Evolutionary conservation across 2,329 filamentous ascomycete species (phyloP), one percentile per base, ranked within the genome.

Genomic region (Beauveria rudraprayagi): DNA sequence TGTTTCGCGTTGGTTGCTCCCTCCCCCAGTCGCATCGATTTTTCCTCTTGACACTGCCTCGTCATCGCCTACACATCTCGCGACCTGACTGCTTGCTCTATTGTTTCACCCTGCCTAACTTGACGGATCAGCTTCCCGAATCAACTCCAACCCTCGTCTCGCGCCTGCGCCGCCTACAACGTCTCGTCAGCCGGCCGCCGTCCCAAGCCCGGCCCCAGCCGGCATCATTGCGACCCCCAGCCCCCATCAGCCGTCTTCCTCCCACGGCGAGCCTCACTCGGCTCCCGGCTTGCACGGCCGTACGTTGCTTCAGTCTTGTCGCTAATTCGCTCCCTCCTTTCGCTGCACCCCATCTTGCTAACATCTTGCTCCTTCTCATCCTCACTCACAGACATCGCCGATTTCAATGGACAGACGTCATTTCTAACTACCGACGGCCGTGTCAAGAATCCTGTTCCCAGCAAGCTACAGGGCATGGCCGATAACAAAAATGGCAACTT

Each of bases 401-500:
- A 63, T 41, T 67, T 70, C 26, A 67, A 66, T 58, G 52, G 47
- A 52, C 61, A 63, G 40, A 50, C 56, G 34, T 34, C 57, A 17
- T 60, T 60, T 24, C 22, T 57, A 62, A 62, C 59, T 62, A 63
- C 66, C 28, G 72, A 75, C 63, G 72, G 71, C 40, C 70, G 72
- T 37, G 68, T 73, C 54, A 71, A 81, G 61, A 85, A 85, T 63
- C 81, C 83, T 1, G 78, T 87, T 2, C 84, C 85, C 5, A 84
- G 79, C 70, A 86, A 85, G 69, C 74, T 87, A 59, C 84, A 86
- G 68, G 82, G 82, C 63, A 82, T 80, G 65, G 80, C 81, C 22
- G 78, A 81, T 64, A 75, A 76, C 28, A 80, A 78, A 66, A 82
- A 81, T 63, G 84, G 84, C 30, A 85, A 85, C 65, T 87, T 87